These are phyloP conservation scores for Nepenthes gracilis DNA, from an alignment of 148 eudicot genomes.

Conservation along the genomic window DNA sequence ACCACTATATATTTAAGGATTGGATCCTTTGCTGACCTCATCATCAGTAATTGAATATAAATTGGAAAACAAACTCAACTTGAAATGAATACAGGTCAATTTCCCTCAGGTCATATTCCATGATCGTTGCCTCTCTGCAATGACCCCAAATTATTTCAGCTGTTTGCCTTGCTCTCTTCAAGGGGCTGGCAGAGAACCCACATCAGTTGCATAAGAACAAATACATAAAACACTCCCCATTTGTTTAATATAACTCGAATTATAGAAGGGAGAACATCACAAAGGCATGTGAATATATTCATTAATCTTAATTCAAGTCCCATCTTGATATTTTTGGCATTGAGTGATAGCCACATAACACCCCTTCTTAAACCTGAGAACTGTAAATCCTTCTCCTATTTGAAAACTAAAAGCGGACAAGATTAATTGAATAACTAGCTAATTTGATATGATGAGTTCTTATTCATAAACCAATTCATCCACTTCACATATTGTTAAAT, in stretches of 20 bases:
- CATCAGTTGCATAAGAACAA: not conserved
- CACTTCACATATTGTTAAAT: too few species aligned
- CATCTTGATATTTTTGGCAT: too few species aligned
- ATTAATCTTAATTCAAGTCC: too few species aligned
- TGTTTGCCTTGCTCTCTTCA: conserved; percentile 75
- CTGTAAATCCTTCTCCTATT: too few species aligned
- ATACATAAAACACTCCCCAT: not conserved
- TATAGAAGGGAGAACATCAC: not conserved
- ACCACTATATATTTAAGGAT: conserved; percentile 5
- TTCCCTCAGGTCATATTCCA: conserved; percentile 71
- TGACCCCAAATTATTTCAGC: conserved; percentile 89
- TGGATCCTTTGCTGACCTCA: not conserved
- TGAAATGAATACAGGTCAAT: conserved; percentile 90
- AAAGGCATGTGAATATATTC: too few species aligned
- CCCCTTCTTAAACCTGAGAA: too few species aligned
- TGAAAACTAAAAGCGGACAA: too few species aligned
- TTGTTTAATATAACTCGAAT: not conserved
- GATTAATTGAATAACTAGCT: too few species aligned
- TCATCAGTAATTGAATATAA: not conserved
- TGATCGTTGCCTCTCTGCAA: conserved; percentile 62
- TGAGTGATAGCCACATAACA: too few species aligned
- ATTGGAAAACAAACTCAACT: conserved; percentile 35
- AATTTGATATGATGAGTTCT: too few species aligned
- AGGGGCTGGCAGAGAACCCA: conserved; percentile 42
- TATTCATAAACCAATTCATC: too few species aligned